Evolutionary conservation across 2,329 filamentous ascomycete species (phyloP).

Genomic region (Fusarium haematococcum): DNA sequence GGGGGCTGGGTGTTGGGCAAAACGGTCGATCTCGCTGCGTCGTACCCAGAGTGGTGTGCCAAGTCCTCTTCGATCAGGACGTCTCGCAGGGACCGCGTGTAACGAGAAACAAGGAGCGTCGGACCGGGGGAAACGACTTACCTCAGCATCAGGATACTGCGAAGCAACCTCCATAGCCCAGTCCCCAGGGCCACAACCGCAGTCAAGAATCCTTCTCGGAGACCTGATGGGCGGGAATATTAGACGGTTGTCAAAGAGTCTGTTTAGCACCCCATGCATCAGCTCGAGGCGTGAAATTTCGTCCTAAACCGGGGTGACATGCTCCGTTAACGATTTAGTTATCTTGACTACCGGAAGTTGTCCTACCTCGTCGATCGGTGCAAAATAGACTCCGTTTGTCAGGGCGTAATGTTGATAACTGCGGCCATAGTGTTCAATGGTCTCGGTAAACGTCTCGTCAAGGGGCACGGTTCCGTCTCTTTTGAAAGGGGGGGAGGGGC

Average conservation of each 20-base stretch:
- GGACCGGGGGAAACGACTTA: slow-evolving; percentile 48
- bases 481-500: slow-evolving; percentile 20
- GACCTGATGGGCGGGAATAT: slow-evolving; percentile 75
- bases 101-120: background rate
- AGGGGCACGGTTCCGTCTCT: slow-evolving; percentile 65
- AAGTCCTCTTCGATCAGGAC: background rate
- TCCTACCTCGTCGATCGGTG: slow-evolving; percentile 77
- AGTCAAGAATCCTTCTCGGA: slow-evolving; percentile 74
- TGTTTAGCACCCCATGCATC: slow-evolving; percentile 72
- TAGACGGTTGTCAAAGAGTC: slow-evolving; percentile 73
- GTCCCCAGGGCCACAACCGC: slow-evolving; percentile 76
- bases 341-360: background rate
- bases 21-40: background rate
- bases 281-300: slow-evolving; percentile 74
- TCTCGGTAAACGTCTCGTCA: slow-evolving; percentile 70
- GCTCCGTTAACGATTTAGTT: slow-evolving; percentile 6
- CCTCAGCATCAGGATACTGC: slow-evolving; percentile 73
- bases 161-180: slow-evolving; percentile 79
- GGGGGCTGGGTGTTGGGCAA: background rate
- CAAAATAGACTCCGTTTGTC: slow-evolving; percentile 73
- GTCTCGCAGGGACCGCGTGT: background rate
- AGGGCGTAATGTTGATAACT: slow-evolving; percentile 76
- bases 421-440: slow-evolving; percentile 70
- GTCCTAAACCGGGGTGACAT: slow-evolving; percentile 61
- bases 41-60: background rate